phyloP scores from a whole-genome alignment of 129 eudicot species.

The Ambrosia artemisiifolia region DNA sequence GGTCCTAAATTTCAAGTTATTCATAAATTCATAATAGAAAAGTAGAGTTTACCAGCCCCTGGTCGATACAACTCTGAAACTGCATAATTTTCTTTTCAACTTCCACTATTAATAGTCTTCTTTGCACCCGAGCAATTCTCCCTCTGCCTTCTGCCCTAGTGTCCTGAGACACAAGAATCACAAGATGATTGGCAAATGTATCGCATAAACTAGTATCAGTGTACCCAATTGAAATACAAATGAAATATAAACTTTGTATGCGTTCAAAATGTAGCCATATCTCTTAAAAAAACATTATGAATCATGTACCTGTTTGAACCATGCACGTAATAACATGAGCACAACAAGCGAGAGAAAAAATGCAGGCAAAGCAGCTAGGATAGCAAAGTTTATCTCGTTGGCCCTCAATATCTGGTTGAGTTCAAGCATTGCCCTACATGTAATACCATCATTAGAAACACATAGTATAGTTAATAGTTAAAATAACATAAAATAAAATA shows the following conservation, averaged over 20 bases:
- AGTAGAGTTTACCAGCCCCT: slow-evolving; percentile 57
- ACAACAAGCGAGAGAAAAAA: slow-evolving; percentile 62
- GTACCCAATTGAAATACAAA: background rate
- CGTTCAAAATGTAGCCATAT: background rate
- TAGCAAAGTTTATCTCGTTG: slow-evolving; percentile 93
- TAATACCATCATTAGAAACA: slow-evolving; percentile 9
- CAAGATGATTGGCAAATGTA: background rate
- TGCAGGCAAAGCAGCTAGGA: slow-evolving; percentile 97
- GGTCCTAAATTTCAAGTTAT: background rate
- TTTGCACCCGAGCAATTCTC: slow-evolving; percentile 79
- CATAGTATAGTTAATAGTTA: background rate
- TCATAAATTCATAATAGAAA: background rate
- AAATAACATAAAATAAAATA: background rate
- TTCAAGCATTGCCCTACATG: slow-evolving; percentile 94
- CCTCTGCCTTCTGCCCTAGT: slow-evolving; percentile 95
- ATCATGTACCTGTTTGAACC: slow-evolving; percentile 69
- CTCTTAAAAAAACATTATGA: background rate
- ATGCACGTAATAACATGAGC: slow-evolving; percentile 78
- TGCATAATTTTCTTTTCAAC: slow-evolving; percentile 76
- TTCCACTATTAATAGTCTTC: slow-evolving; percentile 82
- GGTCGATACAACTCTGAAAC: slow-evolving; percentile 60
- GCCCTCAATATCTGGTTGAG: slow-evolving; percentile 95
- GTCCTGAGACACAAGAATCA: slow-evolving; percentile 50
- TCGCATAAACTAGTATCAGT: background rate
- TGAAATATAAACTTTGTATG: background rate